These are phyloP conservation scores for Colletotrichum incanum DNA, from an alignment of 2,329 filamentous ascomycete species.

Conservation along the genomic window DNA sequence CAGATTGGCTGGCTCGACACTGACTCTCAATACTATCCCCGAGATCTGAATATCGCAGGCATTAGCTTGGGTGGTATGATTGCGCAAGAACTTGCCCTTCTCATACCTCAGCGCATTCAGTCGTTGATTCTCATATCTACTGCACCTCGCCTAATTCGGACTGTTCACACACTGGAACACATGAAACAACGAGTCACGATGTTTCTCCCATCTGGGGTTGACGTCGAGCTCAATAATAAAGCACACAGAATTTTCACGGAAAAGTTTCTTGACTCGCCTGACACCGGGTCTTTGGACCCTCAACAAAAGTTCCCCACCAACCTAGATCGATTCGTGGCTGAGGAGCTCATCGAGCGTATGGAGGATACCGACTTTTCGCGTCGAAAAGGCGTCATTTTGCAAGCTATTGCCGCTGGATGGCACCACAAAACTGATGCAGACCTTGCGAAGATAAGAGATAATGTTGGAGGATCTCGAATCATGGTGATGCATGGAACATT, in stretches of 20 bases:
- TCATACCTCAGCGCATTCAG: slow-evolving; percentile 48
- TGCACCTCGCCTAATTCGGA: slow-evolving; percentile 28
- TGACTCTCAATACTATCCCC: slow-evolving; percentile 46
- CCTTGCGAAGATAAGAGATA: slow-evolving; percentile 14
- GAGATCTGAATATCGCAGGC: slow-evolving; percentile 72
- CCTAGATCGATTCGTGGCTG: slow-evolving; percentile 30
- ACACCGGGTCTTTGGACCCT: slow-evolving; percentile 23
- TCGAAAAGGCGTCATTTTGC: slow-evolving; percentile 22
- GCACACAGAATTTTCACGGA: slow-evolving; percentile 26
- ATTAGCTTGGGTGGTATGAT: slow-evolving; percentile 85
- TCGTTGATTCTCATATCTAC: slow-evolving; percentile 28
- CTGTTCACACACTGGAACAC: slow-evolving; percentile 15
- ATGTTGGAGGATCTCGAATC: slow-evolving; percentile 17
- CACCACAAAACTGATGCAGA: slow-evolving; percentile 29
- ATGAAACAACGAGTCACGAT: slow-evolving; percentile 18
- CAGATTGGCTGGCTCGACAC: slow-evolving; percentile 70
- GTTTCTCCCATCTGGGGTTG: slow-evolving; percentile 19
- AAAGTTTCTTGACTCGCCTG: slow-evolving; percentile 7
- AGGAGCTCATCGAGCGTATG: slow-evolving; percentile 20
- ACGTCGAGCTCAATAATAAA: slow-evolving; percentile 22
- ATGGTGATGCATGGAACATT: slow-evolving; percentile 30
- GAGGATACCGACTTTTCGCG: slow-evolving; percentile 12
- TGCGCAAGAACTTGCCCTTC: slow-evolving; percentile 73
- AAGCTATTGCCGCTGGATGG: slow-evolving; percentile 32
- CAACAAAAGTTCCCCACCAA: slow-evolving; percentile 21